A percentile compares a stretch with the other conserved stretches of the same genome.
Evolutionary conservation across 169 alveolate species (phyloP).

Genomic region (Cryptosporidium sp.): DNA sequence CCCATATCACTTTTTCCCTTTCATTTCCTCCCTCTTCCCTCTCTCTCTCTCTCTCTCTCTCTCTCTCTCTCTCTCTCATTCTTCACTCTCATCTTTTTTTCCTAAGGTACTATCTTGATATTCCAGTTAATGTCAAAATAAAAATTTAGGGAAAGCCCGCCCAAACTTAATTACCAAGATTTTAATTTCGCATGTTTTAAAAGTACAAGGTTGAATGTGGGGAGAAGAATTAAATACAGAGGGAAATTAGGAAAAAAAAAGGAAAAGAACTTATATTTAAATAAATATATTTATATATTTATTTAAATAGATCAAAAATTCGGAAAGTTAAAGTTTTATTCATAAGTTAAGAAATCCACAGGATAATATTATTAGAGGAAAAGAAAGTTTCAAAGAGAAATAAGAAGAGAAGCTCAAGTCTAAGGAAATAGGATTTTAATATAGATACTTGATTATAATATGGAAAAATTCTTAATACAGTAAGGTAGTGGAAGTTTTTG

Average conservation of each 20-base stretch:
- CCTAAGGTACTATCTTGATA: background rate
- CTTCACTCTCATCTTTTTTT: background rate
- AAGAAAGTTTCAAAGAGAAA: background rate
- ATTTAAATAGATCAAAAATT: background rate
- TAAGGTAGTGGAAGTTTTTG: background rate
- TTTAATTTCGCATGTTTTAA: slow-evolving; percentile 31
- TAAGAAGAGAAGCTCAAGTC: background rate
- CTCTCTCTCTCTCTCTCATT: background rate
- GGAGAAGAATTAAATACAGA: slow-evolving; percentile 8
- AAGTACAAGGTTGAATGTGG: slow-evolving; percentile 12
- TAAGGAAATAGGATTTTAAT: background rate
- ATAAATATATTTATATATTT: background rate
- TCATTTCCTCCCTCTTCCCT: background rate
- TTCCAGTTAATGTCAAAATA: slow-evolving; percentile 3
- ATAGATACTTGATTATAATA: background rate
- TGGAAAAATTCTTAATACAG: background rate
- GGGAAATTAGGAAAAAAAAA: background rate
- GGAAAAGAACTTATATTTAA: background rate
- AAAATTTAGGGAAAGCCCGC: background rate
- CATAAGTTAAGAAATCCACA: background rate
- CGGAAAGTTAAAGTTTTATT: background rate
- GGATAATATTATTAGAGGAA: background rate
- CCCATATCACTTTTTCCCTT: background rate
- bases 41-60: background rate
- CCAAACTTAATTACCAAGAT: background rate